Evolutionary conservation across 257 asterid genomes (phyloP), one percentile per base, ranked within the genome.

Genomic region (Mentha longifolia): DNA sequence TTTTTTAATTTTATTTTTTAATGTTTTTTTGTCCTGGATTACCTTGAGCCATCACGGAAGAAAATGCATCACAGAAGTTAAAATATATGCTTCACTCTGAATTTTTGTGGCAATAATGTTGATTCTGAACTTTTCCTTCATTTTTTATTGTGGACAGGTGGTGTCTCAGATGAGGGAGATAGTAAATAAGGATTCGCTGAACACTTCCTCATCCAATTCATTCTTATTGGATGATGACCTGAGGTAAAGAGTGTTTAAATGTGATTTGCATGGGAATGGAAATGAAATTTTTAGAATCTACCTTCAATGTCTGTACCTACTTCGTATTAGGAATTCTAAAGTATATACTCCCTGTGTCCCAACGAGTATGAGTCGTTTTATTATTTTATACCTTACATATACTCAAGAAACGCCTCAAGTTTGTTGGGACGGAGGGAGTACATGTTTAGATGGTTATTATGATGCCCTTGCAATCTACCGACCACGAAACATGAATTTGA

Each of bases 181-280:
- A 61, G 85, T 95, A 72, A 89, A 84, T 75, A 91, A 87, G 83
- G 99, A 95, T 64, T 88, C 98, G 19, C 98, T 84, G 70, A 95
- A 89, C 84, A 70, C 83, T 66, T 82, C 83, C 51, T 84, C 99
- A 16, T 84, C 98, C 67, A 95, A 95, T 75, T 95, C 99, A 30
- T 95, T 95, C 86, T 86, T 95, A 81, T 78, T 95, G 87, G 99
- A 95, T 71, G 99, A 92, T 75, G 99, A 95, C 83, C 90, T 92
- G 37, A 95, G 99, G 99, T 95, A 80, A 77, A 72, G 55, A 56
- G 10, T 65, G 42, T 54, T 77, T 6, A 43, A 64, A 11, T 62
- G 33, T 61, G 37, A 19, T 62, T 41, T 61, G 17, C 37, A 7
- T 31, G 56, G 5, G 31, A 12, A 10, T 35, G n/a, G 67, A 16